Percentiles rank a stretch among this genome's conserved stretches.
These are phyloP conservation scores for Aspergillus viridinutans DNA, from an alignment of 2,329 filamentous ascomycete species.

Conservation along the genomic window DNA sequence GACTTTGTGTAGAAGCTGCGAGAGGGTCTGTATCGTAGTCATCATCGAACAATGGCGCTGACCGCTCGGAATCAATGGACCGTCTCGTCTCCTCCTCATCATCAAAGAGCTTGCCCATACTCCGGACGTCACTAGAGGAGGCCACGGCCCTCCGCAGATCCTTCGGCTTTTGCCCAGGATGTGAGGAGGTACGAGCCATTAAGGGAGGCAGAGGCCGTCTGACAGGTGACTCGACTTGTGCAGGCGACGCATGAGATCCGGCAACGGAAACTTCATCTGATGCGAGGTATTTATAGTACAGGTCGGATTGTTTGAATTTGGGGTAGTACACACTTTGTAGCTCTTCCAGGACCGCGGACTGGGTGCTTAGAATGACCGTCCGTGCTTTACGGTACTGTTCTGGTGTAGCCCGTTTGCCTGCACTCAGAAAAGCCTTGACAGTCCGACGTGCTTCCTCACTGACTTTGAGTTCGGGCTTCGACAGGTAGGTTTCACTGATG, in stretches of 20 bases:
- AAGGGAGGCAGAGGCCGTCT: constrained; percentile 40
- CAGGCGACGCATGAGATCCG: constrained; percentile 14
- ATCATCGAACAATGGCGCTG: constrained; percentile 70
- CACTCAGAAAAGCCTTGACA: constrained; percentile 73
- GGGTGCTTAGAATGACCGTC: constrained; percentile 73
- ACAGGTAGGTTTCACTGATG: constrained; percentile 85
- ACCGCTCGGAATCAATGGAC: constrained; percentile 65
- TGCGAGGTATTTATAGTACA: constrained; percentile 94
- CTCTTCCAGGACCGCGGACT: constrained; percentile 76
- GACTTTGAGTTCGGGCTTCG: constrained; percentile 75
- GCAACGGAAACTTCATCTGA: constrained; percentile 62
- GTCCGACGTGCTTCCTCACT: constrained; percentile 63
- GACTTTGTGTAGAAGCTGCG: constrained; percentile 70
- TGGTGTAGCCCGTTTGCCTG: constrained; percentile 70
- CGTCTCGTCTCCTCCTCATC: constrained; percentile 51
- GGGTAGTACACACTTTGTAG: constrained; percentile 79
- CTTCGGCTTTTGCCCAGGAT: constrained; percentile 39
- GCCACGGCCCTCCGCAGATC: constrained; percentile 58
- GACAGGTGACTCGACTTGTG: constrained; percentile 28
- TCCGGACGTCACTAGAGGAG: constrained; percentile 58
- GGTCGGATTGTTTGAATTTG: constrained; percentile 83
- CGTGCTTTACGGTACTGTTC: constrained; percentile 80
- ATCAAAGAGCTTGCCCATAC: constrained; percentile 43
- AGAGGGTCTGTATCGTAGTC: constrained; percentile 69
- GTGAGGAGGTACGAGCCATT: constrained; percentile 47